These are phyloP conservation scores for Colletotrichum sojae DNA, from an alignment of 2,329 filamentous ascomycete genomes.

Conservation along the genomic window DNA sequence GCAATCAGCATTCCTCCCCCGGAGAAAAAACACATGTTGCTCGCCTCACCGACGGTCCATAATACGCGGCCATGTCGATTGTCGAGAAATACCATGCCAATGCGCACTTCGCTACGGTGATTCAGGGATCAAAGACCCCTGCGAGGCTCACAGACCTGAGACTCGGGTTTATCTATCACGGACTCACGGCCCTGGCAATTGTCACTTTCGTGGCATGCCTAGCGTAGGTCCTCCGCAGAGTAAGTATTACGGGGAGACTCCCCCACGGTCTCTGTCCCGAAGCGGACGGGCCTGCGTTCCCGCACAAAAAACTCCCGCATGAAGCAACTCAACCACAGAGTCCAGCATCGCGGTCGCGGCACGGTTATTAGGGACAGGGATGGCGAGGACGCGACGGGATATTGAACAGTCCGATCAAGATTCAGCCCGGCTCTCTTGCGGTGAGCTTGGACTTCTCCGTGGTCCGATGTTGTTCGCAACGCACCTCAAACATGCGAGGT, in stretches of 20 bases:
- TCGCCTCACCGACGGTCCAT: neutral
- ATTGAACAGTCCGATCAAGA: slow-evolving; percentile 25
- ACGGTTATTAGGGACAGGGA: slow-evolving; percentile 16
- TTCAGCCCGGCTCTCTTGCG: slow-evolving; percentile 12
- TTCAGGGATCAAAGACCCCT: slow-evolving; percentile 9
- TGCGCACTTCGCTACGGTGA: neutral
- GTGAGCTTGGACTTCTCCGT: slow-evolving; percentile 35
- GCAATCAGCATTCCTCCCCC: slow-evolving; percentile 8
- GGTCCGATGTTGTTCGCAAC: slow-evolving; percentile 45
- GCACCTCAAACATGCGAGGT: slow-evolving; percentile 45
- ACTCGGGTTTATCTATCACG: slow-evolving; percentile 12
- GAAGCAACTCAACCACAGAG: slow-evolving; percentile 20
- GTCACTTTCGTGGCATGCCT: slow-evolving; percentile 8
- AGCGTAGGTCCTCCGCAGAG: neutral
- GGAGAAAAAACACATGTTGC: neutral
- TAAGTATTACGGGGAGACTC: neutral
- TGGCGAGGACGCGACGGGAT: neutral
- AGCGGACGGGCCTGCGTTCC: slow-evolving; percentile 13
- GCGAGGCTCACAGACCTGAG: slow-evolving; percentile 23
- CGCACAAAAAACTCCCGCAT: slow-evolving; percentile 19
- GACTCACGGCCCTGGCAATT: slow-evolving; percentile 22
- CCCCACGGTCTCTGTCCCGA: slow-evolving; percentile 23
- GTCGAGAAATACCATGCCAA: neutral
- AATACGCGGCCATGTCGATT: neutral
- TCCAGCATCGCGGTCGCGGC: slow-evolving; percentile 25